phyloP scores from a whole-genome alignment of 345 rosid species.

The Heritiera fomes region DNA sequence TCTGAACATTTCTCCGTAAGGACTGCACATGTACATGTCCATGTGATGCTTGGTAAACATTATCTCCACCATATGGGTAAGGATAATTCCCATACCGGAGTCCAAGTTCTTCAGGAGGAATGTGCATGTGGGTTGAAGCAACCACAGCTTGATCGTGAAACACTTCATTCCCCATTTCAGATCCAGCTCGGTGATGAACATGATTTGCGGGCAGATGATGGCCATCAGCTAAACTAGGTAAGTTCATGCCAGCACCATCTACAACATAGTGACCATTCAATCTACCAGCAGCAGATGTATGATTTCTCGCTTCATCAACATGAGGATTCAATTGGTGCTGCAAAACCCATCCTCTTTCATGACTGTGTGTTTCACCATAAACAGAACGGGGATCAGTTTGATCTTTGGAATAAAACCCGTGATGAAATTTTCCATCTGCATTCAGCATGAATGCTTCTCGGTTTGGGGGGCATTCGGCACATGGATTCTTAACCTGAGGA shows the following conservation, averaged over 20 bases:
- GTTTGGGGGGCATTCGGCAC: slow-evolving; percentile 59
- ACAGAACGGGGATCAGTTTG: slow-evolving; percentile 48
- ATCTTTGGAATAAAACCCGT: slow-evolving; percentile 52
- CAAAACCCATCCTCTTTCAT: slow-evolving; percentile 77
- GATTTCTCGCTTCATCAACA: slow-evolving; percentile 67
- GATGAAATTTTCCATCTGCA: slow-evolving; percentile 60
- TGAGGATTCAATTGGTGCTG: slow-evolving; percentile 64
- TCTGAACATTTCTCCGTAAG: slow-evolving; percentile 68
- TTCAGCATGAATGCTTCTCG: slow-evolving; percentile 58
- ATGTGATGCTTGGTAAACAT: slow-evolving; percentile 47
- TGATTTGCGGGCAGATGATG: slow-evolving; percentile 49
- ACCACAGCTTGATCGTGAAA: slow-evolving; percentile 62
- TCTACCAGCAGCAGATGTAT: slow-evolving; percentile 61
- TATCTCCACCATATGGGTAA: slow-evolving; percentile 63
- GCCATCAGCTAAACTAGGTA: slow-evolving; percentile 52
- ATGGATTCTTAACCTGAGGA: slow-evolving; percentile 43
- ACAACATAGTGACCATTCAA: slow-evolving; percentile 57
- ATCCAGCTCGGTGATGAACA: slow-evolving; percentile 59
- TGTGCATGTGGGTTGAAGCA: slow-evolving; percentile 40
- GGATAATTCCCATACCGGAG: slow-evolving; percentile 58
- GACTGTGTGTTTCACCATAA: slow-evolving; percentile 52
- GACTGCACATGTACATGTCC: slow-evolving; percentile 56
- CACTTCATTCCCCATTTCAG: slow-evolving; percentile 56
- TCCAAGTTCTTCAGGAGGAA: slow-evolving; percentile 55
- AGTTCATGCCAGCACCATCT: slow-evolving; percentile 65